Base-by-base conservation (phyloP, 2,329 filamentous ascomycete species). In the Colletotrichum costaricense region DNA sequence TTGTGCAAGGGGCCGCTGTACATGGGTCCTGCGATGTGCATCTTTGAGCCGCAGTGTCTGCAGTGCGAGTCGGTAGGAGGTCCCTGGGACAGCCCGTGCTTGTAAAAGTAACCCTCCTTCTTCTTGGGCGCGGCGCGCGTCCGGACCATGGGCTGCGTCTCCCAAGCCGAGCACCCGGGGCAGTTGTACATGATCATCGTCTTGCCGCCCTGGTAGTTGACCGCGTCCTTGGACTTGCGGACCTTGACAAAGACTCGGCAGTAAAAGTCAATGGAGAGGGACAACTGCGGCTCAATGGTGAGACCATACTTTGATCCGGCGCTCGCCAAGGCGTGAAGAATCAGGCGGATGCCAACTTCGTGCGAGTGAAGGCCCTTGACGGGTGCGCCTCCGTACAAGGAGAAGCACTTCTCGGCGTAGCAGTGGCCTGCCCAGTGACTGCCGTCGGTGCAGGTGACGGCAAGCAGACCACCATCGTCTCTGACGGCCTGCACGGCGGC, bases 231-330 rank as follows among this genome's bases (percentile, higher is more conserved):
- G 4, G 94, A 95, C 76, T 91, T 94, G 73, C 90, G 88, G 46
- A 99, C 89, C 24, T 93, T 91, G 58, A 99, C 92, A 80, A 98
- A 99, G 2, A 98, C 88, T 58, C 97, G 91, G 24, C 93, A 92
- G 80, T 99, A 99, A 82, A 97, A 99, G 82, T 99, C 97, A 75
- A 98, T 98, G 3, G 95, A 98, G 1, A 99, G 89, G 6, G 95
- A 98, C 12, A 99, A 88, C 4, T 98, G 88, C 0, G 97, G 97
- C 82, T 98, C 95, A 72, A 98, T 95, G 0, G 94, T 88, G 55
- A 98, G 86, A 1, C 97, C 96, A 77, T 99, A 97, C 74, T 92
- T 92, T 19, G 93, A 94, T 4, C 95, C 97, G 1, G 94, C 90
- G 0, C 91, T 90, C 2, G 95, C 93, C 71, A 98, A 90, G 4